These are phyloP conservation scores for Neurospora cerealis DNA, from an alignment of 495 filamentous ascomycete genomes.

Conservation along the genomic window DNA sequence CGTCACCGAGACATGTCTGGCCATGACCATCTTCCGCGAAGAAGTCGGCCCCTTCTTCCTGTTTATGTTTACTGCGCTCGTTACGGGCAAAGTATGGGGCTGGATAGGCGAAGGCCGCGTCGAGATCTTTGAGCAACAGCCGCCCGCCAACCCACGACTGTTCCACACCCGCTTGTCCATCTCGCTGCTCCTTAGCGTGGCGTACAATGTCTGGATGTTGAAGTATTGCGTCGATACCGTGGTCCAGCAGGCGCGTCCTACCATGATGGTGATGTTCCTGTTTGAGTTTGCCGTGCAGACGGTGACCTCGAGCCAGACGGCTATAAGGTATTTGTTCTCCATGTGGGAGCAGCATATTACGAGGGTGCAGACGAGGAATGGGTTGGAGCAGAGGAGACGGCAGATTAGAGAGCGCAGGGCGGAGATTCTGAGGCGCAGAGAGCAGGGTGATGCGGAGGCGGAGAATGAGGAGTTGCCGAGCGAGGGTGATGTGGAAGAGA, in stretches of 20 bases:
- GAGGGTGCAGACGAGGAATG: slow-evolving; percentile 55
- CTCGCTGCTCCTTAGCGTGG: slow-evolving; percentile 65
- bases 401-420: slow-evolving; percentile 48
- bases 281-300: slow-evolving; percentile 90
- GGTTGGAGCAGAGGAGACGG: slow-evolving; percentile 49
- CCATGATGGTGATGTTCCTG: slow-evolving; percentile 99
- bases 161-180: slow-evolving; percentile 76
- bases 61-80: slow-evolving; percentile 87
- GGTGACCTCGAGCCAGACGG: slow-evolving; percentile 70
- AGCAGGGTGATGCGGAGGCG: slow-evolving; percentile 32
- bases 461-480: slow-evolving; percentile 45
- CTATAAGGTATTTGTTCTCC: slow-evolving; percentile 67
- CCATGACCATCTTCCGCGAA: slow-evolving; percentile 98
- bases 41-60: slow-evolving; percentile 89
- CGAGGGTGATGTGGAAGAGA: slow-evolving; percentile 77
- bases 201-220: slow-evolving; percentile 69
- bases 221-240: slow-evolving; percentile 73
- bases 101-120: slow-evolving; percentile 96
- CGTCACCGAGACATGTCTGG: slow-evolving; percentile 89
- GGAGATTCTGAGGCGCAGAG: slow-evolving; percentile 53
- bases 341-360: slow-evolving; percentile 67
- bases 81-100: slow-evolving; percentile 92
- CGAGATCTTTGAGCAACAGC: slow-evolving; percentile 90
- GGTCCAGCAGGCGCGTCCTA: slow-evolving; percentile 72
- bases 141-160: slow-evolving; percentile 77